Evolutionary conservation across 2,329 filamentous ascomycete genomes (phyloP).

Genomic region (Cladosporium sp.): DNA sequence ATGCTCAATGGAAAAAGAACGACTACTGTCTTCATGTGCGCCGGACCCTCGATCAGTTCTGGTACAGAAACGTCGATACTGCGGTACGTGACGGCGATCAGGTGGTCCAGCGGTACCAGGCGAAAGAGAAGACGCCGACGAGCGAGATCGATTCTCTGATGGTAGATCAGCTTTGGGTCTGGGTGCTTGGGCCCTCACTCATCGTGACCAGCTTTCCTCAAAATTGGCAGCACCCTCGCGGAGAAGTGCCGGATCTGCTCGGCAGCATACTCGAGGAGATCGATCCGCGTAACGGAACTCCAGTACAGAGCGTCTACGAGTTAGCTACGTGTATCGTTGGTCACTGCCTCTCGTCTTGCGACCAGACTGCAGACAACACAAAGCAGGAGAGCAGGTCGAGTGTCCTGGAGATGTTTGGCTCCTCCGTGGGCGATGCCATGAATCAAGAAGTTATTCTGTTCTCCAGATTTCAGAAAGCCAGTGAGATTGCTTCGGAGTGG

Average conservation of each 20-base stretch:
- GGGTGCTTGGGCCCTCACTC: constrained; percentile 59
- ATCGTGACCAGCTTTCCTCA: constrained; percentile 62
- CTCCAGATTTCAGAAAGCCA: background rate
- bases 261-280: constrained; percentile 8
- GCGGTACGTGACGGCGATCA: constrained; percentile 61
- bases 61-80: constrained; percentile 65
- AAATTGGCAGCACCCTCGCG: constrained; percentile 60
- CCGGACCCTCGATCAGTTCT: constrained; percentile 65
- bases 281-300: constrained; percentile 27
- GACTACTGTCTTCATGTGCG: constrained; percentile 58
- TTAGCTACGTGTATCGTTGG: constrained; percentile 62
- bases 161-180: constrained; percentile 71
- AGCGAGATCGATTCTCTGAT: constrained; percentile 61
- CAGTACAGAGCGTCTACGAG: constrained; percentile 62
- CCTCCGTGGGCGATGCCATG: constrained; percentile 56
- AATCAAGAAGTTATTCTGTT: constrained; percentile 49
- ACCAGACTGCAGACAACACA: constrained; percentile 36
- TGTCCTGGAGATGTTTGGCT: constrained; percentile 68
- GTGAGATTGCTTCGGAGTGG: background rate
- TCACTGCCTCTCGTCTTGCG: constrained; percentile 61
- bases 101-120: constrained; percentile 63
- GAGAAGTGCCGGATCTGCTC: constrained; percentile 42
- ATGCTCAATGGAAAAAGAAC: background rate
- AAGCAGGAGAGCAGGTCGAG: constrained; percentile 36
- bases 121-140: constrained; percentile 27